These are phyloP conservation scores for Boehmeria nivea DNA, from an alignment of 306 rosid genomes.

Conservation along the genomic window DNA sequence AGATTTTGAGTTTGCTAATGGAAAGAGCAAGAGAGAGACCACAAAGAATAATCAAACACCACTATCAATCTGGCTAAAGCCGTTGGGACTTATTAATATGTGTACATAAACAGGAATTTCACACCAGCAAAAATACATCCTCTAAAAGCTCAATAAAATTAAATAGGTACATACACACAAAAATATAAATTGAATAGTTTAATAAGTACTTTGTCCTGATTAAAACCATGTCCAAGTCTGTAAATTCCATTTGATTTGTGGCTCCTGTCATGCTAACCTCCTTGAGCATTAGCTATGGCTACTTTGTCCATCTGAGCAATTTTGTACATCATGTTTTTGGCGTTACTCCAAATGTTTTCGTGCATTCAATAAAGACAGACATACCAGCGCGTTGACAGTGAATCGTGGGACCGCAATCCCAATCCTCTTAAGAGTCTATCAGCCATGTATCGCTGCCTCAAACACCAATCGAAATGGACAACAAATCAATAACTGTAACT, in stretches of 20 bases:
- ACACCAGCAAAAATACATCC: constrained; percentile 12
- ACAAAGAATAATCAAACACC: neutral
- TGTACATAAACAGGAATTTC: constrained; percentile 6
- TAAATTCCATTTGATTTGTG: constrained; percentile 16
- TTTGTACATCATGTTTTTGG: too few species aligned
- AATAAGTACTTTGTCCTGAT: constrained; percentile 27
- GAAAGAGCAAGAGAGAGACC: too few species aligned
- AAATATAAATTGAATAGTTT: constrained; percentile 17
- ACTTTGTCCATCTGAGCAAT: too few species aligned
- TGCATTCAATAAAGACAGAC: too few species aligned
- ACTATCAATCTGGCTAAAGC: constrained; percentile 1
- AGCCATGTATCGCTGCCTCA: constrained; percentile 15
- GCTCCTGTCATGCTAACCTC: constrained; percentile 25
- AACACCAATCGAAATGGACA: constrained; percentile 11
- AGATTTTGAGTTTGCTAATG: too few species aligned
- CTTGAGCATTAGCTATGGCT: constrained; percentile 15
- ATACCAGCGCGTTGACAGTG: too few species aligned
- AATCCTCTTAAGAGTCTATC: constrained; percentile 23
- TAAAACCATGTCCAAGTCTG: constrained; percentile 11
- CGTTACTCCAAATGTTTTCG: too few species aligned
- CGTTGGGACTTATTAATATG: constrained; percentile 10
- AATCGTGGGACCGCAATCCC: too few species aligned
- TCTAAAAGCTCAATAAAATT: constrained; percentile 15
- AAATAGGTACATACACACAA: constrained; percentile 23
- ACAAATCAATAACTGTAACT: constrained; percentile 6